Evolutionary conservation across 257 asterid species (phyloP), one percentile per base, ranked within the genome.

Genomic region (Nicotiana otophora): DNA sequence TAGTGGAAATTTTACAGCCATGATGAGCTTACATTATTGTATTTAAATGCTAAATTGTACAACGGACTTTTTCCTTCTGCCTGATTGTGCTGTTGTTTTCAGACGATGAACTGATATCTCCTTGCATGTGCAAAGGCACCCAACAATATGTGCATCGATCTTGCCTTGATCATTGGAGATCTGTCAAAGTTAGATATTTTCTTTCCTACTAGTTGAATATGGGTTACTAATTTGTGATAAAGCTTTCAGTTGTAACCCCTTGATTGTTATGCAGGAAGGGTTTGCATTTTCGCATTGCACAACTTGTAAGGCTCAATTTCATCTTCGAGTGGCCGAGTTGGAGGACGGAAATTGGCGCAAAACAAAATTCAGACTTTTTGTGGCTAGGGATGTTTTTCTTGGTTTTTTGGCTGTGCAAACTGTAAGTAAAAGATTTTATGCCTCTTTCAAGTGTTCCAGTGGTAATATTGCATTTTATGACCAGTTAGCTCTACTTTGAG

Each of bases 141-240:
- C 93, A 90, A 74, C 92, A 90, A 80, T 90, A 88, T 86, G 93
- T 90, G 83, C 93, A 90, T 83, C 89, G 92, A 28, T 82, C 90
- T 65, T 90, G 93, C 80, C 92, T 90, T 83, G 93, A 90, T 86
- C 92, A 90, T 70, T 90, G 93, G 93, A 88, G 92, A 75, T 90
- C 93, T 7, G 92, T 88, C 36, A 90, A 90, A 88, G 93, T 90
- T 57, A 68, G 85, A 28, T 80, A 51, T 42, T 84, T 7, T 55
- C 23, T 48, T 54, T 61, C 55, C 31, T 20, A 7, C 26, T 80
- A 30, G 36, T 42, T 30, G 5, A 48, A 36, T 81, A 26, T 2
- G 10, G 51, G n/a, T 81, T 42, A 20, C 65, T 46, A 55, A 48
- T 34, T 26, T 53, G 1, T 12, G 53, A 10, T 53, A 78, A 65